These are phyloP conservation scores for Aspergillus pseudoviridinutans DNA, from an alignment of 2,329 filamentous ascomycete species.

Conservation along the genomic window DNA sequence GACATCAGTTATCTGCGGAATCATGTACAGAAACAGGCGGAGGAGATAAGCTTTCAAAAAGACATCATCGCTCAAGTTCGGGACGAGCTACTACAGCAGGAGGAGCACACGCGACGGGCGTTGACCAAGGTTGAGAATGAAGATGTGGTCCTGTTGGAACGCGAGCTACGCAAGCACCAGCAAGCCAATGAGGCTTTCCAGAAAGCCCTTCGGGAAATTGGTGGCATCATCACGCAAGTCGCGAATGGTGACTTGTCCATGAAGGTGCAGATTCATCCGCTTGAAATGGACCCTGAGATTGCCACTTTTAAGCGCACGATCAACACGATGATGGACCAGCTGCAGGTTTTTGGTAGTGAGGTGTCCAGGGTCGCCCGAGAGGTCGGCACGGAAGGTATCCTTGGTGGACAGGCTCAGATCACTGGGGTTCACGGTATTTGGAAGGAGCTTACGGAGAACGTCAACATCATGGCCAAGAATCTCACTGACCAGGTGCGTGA, in stretches of 20 bases:
- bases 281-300: constrained; percentile 98
- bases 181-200: constrained; percentile 98
- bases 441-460: constrained; percentile 92
- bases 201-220: constrained; percentile 92
- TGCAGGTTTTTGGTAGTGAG: constrained; percentile 94
- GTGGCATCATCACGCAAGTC: constrained; percentile 94
- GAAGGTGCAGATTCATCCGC: constrained; percentile 90
- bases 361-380: constrained; percentile 92
- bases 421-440: constrained; percentile 93
- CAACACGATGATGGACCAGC: constrained; percentile 98
- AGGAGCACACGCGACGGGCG: constrained; percentile 76
- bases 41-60: constrained; percentile 82
- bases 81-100: constrained; percentile 79
- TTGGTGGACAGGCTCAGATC: constrained; percentile 90
- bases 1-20: constrained; percentile 82
- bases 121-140: constrained; percentile 79
- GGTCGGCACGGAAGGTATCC: constrained; percentile 90
- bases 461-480: constrained; percentile 81
- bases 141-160: constrained; percentile 83
- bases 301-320: constrained; percentile 97
- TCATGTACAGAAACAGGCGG: constrained; percentile 89
- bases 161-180: constrained; percentile 93
- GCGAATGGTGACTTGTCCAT: constrained; percentile 93
- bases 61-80: constrained; percentile 82
- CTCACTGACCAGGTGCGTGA: constrained; percentile 80